Conservation (phyloP, 2,329 filamentous ascomycete genomes). For the Helminthosporium solani region DNA sequence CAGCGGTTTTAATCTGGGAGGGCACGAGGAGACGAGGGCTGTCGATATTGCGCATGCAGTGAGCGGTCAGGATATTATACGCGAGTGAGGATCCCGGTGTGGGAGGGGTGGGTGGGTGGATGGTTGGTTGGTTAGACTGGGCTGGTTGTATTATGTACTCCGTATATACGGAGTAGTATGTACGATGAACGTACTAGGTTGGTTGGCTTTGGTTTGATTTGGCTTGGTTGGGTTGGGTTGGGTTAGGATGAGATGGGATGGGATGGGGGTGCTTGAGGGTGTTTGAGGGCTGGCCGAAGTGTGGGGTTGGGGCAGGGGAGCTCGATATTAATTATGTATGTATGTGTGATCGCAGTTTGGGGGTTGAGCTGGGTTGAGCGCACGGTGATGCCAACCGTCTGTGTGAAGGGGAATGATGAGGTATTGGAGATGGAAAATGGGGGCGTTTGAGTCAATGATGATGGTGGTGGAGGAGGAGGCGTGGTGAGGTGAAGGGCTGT, state of each 20-base stretch:
- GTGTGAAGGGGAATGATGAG: not conserved
- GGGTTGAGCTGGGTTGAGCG: not conserved
- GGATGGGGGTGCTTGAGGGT: no score
- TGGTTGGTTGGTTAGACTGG: no score
- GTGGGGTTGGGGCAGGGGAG: not conserved
- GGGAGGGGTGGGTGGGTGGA: not conserved
- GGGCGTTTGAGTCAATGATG: not conserved
- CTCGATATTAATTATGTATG: not conserved
- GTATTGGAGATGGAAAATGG: not conserved
- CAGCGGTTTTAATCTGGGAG: not conserved
- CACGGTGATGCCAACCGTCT: not conserved
- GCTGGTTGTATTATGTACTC: no score
- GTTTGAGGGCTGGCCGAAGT: not conserved
- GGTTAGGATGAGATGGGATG: no score
- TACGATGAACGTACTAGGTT: no score
- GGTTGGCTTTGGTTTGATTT: not conserved
- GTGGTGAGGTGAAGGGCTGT: not conserved
- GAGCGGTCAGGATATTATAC: slow-evolving; percentile 1
- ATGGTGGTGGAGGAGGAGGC: not conserved
- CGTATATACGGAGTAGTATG: not conserved
- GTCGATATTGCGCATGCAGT: not conserved
- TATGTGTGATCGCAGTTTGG: not conserved
- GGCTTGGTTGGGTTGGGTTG: not conserved
- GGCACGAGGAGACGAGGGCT: slow-evolving; percentile 4
- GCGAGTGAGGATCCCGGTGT: not conserved